Base-by-base conservation (phyloP, 208 protist genomes). In the Wallacemonas collosoma region DNA sequence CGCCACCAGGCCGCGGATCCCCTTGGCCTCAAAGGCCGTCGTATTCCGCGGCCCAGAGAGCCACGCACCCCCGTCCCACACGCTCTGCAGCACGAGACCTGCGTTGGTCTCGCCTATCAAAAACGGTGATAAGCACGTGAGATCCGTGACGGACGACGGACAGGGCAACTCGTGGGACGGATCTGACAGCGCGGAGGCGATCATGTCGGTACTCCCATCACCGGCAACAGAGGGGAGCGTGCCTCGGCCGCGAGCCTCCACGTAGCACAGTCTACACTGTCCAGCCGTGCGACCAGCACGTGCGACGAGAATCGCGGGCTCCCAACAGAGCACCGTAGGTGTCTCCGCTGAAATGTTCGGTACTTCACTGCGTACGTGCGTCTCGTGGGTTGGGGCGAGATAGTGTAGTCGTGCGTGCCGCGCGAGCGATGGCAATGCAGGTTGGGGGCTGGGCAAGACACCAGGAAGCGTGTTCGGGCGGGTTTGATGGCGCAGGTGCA, bases 81-180 rank as follows among this genome's bases (percentile, higher is more conserved):
- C 40, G 26, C 60, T 51, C 60, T 53, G 60, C 12, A 65, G 60
- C 38, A 50, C 17, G 60, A 65, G 60, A 3, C 60, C 60, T 39
- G 40, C 69, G 61, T 36, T 63, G 45, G 45, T 69, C 11, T 69
- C 48, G 36, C 71, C 71, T 36, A 76, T 1, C 44, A 76, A 55
- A 57, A 81, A 77, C 4, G 76, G 76, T 35, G 55, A 41, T n/a
- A 58, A 55, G 47, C 56, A 77, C 40, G 71, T 71, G 17, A 69
- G 9, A 64, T 77, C 72, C 12, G 73, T 48, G 8, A 81, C 63
- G 45, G 62, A 54, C 41, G 69, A 71, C 7, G 64, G 71, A 4
- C 63, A 44, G 38, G 38, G 35, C 8, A 80, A 44, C 38, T 38
- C 43, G 7, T 45, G 26, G 11, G 51, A n/a, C 3, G 69, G 35